Base-by-base conservation (phyloP, 1,284 basidiomycete genomes). In the Naganishia sp. region DNA sequence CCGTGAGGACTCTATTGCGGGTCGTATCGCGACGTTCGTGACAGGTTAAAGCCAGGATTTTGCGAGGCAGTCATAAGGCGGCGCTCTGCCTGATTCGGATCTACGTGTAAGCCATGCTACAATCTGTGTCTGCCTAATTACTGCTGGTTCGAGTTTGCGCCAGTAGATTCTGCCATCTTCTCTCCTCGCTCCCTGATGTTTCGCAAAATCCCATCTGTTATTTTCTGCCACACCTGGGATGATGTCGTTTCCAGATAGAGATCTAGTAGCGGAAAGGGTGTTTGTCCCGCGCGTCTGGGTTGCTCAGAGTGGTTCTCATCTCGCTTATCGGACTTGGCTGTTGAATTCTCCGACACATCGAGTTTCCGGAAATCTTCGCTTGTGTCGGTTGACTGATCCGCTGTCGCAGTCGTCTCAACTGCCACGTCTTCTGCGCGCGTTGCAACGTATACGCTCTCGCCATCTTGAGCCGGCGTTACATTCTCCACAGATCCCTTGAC, bases 211-310 rank as follows among this genome's bases (percentile, higher is more conserved):
- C 71, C 67, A 7, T 67, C 60, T 0, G 80, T 76, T 48, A 82
- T 79, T 9, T 65, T 70, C 31, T 70, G 68, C 75, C 81, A 81
- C 3, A 82, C 74, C 56, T 75, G 74, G 16, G 77, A 72, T 5
- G 77, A 78, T 15, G 79, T 74, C 4, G 81, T 82, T 23, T 67
- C 72, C 59, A 72, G 60, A 69, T 82, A 82, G 68, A 75, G 71
- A 57, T 80, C 76, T 31, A 81, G 72, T 21, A 82, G 69, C 0
- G 78, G 78, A 71, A 79, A 78, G 49, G 69, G 63, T 28, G 25
- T 56, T 13, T 56, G 49, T 13, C 52, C 55, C 6, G 13, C 13
- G 48, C 48, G 43, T 9, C 10, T 48, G 45, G 4, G 3, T 15
- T 50, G 21, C 23, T 28, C 6, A 15, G 13, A 11, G 3, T 23